Conservation (phyloP, 176 grass and related monocot genomes). For the Urochloa ruziziensis region DNA sequence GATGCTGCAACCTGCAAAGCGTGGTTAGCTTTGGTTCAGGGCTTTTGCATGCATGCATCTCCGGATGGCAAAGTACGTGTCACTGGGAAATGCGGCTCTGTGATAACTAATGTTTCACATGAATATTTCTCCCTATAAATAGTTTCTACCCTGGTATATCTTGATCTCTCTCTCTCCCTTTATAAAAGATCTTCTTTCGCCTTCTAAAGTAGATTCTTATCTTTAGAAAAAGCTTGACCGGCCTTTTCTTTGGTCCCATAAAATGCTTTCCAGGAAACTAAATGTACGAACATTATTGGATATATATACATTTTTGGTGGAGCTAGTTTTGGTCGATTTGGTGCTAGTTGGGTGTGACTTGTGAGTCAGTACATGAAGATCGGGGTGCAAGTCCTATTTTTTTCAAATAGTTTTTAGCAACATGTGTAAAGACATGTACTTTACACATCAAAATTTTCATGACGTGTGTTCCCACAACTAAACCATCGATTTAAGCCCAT, state of each 20-base stretch:
- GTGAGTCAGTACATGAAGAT: background rate
- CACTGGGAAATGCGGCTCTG: background rate
- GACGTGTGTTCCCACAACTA: background rate
- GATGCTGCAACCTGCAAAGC: background rate
- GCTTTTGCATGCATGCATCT: constrained; percentile 33
- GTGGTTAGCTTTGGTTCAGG: background rate
- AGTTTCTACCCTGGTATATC: background rate
- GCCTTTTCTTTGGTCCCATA: background rate
- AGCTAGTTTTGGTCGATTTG: background rate
- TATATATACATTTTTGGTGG: no score
- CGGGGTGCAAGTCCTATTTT: background rate
- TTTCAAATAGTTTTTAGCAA: background rate
- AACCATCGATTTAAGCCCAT: background rate
- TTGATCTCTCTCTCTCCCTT: constrained; percentile 10
- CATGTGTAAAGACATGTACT: background rate
- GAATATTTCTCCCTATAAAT: background rate
- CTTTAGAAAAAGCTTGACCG: constrained; percentile 28
- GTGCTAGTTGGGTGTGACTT: background rate
- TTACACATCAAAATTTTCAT: background rate
- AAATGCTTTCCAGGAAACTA: background rate
- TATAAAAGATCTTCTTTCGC: background rate
- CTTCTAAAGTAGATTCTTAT: constrained; percentile 42
- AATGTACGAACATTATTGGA: background rate
- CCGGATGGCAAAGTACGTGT: background rate
- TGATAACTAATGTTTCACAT: background rate